phyloP scores from a whole-genome alignment of 805 yeast species.

The Yamadazyma sp. region DNA sequence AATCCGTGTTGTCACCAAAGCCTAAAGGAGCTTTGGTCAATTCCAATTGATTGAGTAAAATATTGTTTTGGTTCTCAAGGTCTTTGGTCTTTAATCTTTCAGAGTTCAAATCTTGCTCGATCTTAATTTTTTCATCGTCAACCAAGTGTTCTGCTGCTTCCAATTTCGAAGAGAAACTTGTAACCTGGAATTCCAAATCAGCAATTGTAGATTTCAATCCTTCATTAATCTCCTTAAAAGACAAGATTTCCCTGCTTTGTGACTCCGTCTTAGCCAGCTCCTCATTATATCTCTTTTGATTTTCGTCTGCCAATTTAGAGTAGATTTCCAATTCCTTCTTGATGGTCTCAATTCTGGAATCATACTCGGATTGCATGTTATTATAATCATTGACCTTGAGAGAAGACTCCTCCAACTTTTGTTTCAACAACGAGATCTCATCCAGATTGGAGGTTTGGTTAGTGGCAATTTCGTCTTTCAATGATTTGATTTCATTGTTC shows the following conservation, averaged over 20 bases:
- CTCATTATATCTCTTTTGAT: conserved; percentile 54
- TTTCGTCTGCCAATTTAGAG: conserved; percentile 44
- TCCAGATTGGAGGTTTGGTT: conserved; percentile 19
- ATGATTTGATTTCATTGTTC: conserved; percentile 20
- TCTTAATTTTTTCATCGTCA: conserved; percentile 21
- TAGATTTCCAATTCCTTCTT: conserved; percentile 41
- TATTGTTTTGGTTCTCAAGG: conserved; percentile 62
- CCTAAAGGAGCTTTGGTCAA: conserved; percentile 15
- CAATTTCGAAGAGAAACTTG: conserved; percentile 14
- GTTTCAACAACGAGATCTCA: conserved; percentile 28
- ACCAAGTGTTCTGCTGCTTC: conserved; percentile 20
- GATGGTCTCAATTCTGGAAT: conserved; percentile 27
- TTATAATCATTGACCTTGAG: conserved; percentile 37
- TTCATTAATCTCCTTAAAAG: conserved; percentile 20
- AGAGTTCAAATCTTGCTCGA: conserved; percentile 38
- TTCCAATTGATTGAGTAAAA: conserved; percentile 70
- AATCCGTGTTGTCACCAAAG: conserved; percentile 10
- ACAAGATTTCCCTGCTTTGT: conserved; percentile 35
- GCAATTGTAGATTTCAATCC: conserved; percentile 15
- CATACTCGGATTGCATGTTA: conserved; percentile 31
- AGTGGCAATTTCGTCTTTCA: conserved; percentile 24
- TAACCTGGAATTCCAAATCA: conserved; percentile 15
- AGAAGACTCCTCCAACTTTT: conserved; percentile 22
- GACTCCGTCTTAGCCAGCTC: conserved; percentile 57
- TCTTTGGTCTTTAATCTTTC: conserved; percentile 51